phyloP scores from a whole-genome alignment of 1,284 basidiomycete genomes.

The Somion occarium region DNA sequence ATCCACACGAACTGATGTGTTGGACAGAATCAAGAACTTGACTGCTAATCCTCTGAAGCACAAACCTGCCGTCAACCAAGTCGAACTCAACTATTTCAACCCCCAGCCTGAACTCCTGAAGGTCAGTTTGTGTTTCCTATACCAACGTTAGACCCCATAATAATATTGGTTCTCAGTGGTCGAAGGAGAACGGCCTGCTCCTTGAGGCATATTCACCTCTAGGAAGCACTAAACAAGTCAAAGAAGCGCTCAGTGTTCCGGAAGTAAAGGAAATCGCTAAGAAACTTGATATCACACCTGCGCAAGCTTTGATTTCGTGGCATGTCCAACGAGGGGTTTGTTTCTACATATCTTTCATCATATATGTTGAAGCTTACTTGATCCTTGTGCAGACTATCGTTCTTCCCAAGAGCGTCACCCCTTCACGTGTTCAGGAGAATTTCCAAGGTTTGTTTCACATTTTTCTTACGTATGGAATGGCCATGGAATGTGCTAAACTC shows the following conservation, averaged over 20 bases:
- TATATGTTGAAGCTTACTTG: neutral
- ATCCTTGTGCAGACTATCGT: constrained; percentile 49
- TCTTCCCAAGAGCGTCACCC: constrained; percentile 77
- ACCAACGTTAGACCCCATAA: neutral
- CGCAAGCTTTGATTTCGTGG: constrained; percentile 80
- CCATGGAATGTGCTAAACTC: neutral
- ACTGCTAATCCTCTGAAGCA: constrained; percentile 70
- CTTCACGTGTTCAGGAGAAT: constrained; percentile 70
- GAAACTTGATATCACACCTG: constrained; percentile 66
- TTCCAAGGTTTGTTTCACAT: constrained; percentile 30
- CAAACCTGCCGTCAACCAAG: constrained; percentile 76
- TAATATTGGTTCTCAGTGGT: constrained; percentile 38
- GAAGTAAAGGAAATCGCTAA: constrained; percentile 45
- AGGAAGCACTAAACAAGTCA: constrained; percentile 59
- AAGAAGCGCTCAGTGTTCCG: constrained; percentile 48
- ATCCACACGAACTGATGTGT: too few species aligned
- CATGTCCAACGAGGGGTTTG: constrained; percentile 72
- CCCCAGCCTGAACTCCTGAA: constrained; percentile 79
- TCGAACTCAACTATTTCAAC: constrained; percentile 80
- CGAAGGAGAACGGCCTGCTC: constrained; percentile 58
- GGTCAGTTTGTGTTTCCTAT: constrained; percentile 33
- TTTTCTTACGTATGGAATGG: constrained; percentile 18
- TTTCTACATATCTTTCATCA: constrained; percentile 9
- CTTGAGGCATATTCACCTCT: constrained; percentile 80
- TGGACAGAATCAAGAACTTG: constrained; percentile 51